These are phyloP conservation scores for Metschnikowia continentalis DNA, from an alignment of 805 yeast species.

Conservation along the genomic window DNA sequence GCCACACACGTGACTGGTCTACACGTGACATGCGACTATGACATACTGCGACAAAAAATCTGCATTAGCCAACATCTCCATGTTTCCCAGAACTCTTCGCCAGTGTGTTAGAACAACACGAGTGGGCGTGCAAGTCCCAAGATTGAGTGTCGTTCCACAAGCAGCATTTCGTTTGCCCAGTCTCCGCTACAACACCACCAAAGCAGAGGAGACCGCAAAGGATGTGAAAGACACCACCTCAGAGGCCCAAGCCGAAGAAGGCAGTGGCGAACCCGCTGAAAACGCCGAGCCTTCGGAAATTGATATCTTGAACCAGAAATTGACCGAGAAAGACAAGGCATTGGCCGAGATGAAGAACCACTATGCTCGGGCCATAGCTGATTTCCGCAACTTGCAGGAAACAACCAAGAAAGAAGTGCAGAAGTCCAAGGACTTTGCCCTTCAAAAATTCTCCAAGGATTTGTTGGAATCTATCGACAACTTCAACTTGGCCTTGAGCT, in stretches of 20 bases:
- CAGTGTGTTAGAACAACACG: slow-evolving; percentile 1
- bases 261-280: slow-evolving; percentile 11
- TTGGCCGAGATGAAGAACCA: slow-evolving; percentile 78
- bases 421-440: slow-evolving; percentile 84
- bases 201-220: slow-evolving; percentile 5
- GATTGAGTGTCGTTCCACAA: background rate
- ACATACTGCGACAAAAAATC: slow-evolving; percentile 2
- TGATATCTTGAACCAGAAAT: slow-evolving; percentile 42
- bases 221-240: slow-evolving; percentile 1
- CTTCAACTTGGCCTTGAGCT: slow-evolving; percentile 77
- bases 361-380: slow-evolving; percentile 80
- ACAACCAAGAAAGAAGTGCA: slow-evolving; percentile 82
- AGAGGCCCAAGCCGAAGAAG: slow-evolving; percentile 3
- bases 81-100: slow-evolving; percentile 4
- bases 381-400: slow-evolving; percentile 88
- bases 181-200: slow-evolving; percentile 8
- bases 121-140: background rate
- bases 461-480: slow-evolving; percentile 86
- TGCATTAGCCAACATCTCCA: background rate
- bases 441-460: slow-evolving; percentile 89
- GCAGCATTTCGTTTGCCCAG: background rate
- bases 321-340: slow-evolving; percentile 63
- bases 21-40: background rate
- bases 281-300: slow-evolving; percentile 26
- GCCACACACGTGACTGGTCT: background rate